Evolutionary conservation across 2,329 filamentous ascomycete species (phyloP), one percentile per base, ranked within the genome.

Genomic region (Botryosphaeria dothidea): DNA sequence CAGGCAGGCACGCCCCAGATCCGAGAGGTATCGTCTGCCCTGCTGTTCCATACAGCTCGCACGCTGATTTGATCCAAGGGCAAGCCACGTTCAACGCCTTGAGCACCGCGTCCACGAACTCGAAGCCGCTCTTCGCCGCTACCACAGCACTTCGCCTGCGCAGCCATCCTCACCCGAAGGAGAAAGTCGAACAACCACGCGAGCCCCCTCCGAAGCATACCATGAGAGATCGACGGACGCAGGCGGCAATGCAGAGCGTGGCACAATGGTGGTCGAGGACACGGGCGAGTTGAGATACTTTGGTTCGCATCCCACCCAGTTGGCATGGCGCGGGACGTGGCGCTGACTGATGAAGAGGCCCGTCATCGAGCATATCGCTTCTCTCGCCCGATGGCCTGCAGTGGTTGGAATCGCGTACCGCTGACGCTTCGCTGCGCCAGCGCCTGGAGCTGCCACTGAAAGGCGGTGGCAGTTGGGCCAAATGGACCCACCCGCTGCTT

Each of bases 221-320:
- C 11, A 17, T 13, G 11, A 7, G 17, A 41, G 38, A 17, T 5
- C 9, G 38, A 2, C 36, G 2, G 54, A 23, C 17, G 6, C 36
- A 4, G 52, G 38, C 15, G 38, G 3, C 3, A 21, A 3, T 15
- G 41, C 15, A 19, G 56, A 25, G 13, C 56, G 56, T 25, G 56
- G 56, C 1, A 60, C 56, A 4, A 46, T 60, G 15, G 56, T 60
- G 1, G 25, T 60, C 17, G 56, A 60, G n/a, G 41, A 60, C 41
- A 46, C 56, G n/a, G 56, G 56, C 36, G 56, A 46, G 38, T 9
- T 60, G 56, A 45, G 56, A 60, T 60, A 60, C 56, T 60, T 60
- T n/a, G 56, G 56, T 60, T 7, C 1, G 36, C 15, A 46, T 4
- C 6, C 11, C n/a, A 3, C 8, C 15, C 1, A 9, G 27, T 23